A percentile compares a stretch with the other conserved stretches of the same genome.
Evolutionary conservation across 257 asterid genomes (phyloP).

Genomic region (Rubia yunnanensis): DNA sequence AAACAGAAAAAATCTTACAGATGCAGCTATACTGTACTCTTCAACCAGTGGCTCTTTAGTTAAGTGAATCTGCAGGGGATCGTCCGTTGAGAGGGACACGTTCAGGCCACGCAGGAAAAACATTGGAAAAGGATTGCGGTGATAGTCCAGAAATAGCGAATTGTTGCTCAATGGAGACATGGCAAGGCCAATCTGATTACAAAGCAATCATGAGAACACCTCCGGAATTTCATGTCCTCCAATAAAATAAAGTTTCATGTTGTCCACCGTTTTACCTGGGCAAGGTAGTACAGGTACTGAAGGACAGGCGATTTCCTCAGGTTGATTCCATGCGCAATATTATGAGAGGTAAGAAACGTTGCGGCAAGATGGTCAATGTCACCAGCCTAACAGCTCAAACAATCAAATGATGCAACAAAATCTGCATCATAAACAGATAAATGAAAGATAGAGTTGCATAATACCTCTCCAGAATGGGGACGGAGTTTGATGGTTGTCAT

Average conservation of each 20-base stretch:
- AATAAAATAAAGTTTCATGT: slow-evolving; percentile 6
- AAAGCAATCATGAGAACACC: slow-evolving; percentile 12
- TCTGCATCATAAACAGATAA: slow-evolving; percentile 2
- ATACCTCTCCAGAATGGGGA: slow-evolving; percentile 98
- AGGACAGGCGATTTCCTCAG: slow-evolving; percentile 92
- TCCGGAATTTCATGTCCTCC: slow-evolving; percentile 9
- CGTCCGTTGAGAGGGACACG: slow-evolving; percentile 93
- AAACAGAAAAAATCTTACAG: slow-evolving; percentile 42
- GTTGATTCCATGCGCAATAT: slow-evolving; percentile 93
- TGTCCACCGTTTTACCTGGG: slow-evolving; percentile 57
- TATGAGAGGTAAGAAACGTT: slow-evolving; percentile 78
- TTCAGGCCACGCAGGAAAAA: slow-evolving; percentile 92
- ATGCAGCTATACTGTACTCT: slow-evolving; percentile 98
- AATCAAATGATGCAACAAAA: slow-evolving; percentile 7
- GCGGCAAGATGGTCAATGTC: slow-evolving; percentile 97
- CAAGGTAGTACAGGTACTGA: slow-evolving; percentile 81
- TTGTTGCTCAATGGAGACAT: slow-evolving; percentile 99
- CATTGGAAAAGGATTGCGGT: slow-evolving; percentile 89
- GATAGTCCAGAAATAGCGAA: slow-evolving; percentile 91
- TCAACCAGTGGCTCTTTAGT: slow-evolving; percentile 97
- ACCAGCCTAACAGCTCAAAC: slow-evolving; percentile 63
- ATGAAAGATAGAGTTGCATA: slow-evolving; percentile 3
- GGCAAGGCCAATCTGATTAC: slow-evolving; percentile 89
- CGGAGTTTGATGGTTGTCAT: slow-evolving; percentile 92
- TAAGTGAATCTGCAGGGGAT: slow-evolving; percentile 93